Evolutionary conservation across 192 early-diverging fungal species (phyloP), one percentile per base, ranked within the genome.

Genomic region (Umbelopsis ramanniana): DNA sequence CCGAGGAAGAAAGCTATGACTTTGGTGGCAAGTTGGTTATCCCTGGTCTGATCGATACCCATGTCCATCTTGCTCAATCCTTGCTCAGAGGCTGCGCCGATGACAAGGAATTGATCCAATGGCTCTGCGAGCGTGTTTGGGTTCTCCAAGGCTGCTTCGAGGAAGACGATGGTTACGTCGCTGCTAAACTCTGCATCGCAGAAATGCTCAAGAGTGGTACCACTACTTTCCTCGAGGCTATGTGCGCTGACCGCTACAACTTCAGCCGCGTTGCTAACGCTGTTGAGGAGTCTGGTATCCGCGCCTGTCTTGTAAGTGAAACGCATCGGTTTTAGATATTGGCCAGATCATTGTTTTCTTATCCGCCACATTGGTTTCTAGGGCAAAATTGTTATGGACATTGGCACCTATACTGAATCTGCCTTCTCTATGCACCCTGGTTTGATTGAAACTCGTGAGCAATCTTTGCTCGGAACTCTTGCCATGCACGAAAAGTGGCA

Each of bases 381-480:
- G 66, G 72, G 72, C 9, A 73, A 73, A 45, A 73, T 73, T 43
- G 72, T 73, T 24, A 73, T 73, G 72, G 72, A 73, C 23, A 40
- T 73, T 24, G 72, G 72, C 60, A 73, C 43, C 14, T 73, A 73
- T 33, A 46, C 63, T 38, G 46, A 73, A 45, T 50, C 60, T 6
- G 60, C 72, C 2, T 73, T 43, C 23, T 19, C 63, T 29, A 73
- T 73, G 72, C 72, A 73, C 22, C 72, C 60, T 23, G 72, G 72
- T 23, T 45, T 73, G 22, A 29, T 73, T 11, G 72, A 73, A 38
- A 73, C 72, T 67, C 72, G 72, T 33, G 72, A 73, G 47, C 72
- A 73, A 47, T 60, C 53, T 45, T 47, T 73, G 40, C 19, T 73
- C 4, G 72, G 72, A 12, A 55, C 66, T 46, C 52, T 73, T 33